phyloP scores from a whole-genome alignment of 192 early-diverging fungal species.

The Lobosporangium transversale region DNA sequence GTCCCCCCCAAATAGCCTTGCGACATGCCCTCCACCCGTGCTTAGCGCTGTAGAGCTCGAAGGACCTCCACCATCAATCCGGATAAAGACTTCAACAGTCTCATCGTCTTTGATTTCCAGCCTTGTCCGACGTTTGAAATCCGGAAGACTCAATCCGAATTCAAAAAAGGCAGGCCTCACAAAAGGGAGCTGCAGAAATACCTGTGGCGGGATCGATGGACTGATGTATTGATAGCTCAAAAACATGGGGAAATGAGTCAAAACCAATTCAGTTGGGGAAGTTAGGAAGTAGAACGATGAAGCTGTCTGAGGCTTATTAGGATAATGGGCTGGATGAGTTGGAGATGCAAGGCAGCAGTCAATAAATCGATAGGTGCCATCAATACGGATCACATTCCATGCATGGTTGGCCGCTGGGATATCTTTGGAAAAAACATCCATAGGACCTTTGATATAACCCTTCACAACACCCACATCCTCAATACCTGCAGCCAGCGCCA shows the following conservation, averaged over 20 bases:
- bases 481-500: slow-evolving; percentile 63
- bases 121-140: slow-evolving; percentile 31
- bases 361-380: slow-evolving; percentile 63
- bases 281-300: slow-evolving; percentile 53
- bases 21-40: not conserved
- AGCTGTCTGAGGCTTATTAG: slow-evolving; percentile 20
- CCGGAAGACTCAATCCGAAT: slow-evolving; percentile 48
- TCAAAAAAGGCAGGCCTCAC: slow-evolving; percentile 57
- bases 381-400: slow-evolving; percentile 55
- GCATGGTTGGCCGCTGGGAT: slow-evolving; percentile 39
- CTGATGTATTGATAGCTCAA: slow-evolving; percentile 55
- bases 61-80: slow-evolving; percentile 18
- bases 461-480: slow-evolving; percentile 57
- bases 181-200: slow-evolving; percentile 57
- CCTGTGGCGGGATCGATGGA: slow-evolving; percentile 38
- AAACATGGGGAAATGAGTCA: slow-evolving; percentile 48
- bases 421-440: slow-evolving; percentile 50
- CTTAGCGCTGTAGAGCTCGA: not conserved
- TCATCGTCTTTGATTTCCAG: slow-evolving; percentile 51
- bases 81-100: slow-evolving; percentile 12
- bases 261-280: slow-evolving; percentile 35
- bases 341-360: slow-evolving; percentile 65
- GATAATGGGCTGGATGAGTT: slow-evolving; percentile 54
- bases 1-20: slow-evolving; percentile 23
- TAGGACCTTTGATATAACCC: slow-evolving; percentile 57